phyloP scores from a whole-genome alignment of 176 grass and related monocot species.

The Bonia amplexicaulis region DNA sequence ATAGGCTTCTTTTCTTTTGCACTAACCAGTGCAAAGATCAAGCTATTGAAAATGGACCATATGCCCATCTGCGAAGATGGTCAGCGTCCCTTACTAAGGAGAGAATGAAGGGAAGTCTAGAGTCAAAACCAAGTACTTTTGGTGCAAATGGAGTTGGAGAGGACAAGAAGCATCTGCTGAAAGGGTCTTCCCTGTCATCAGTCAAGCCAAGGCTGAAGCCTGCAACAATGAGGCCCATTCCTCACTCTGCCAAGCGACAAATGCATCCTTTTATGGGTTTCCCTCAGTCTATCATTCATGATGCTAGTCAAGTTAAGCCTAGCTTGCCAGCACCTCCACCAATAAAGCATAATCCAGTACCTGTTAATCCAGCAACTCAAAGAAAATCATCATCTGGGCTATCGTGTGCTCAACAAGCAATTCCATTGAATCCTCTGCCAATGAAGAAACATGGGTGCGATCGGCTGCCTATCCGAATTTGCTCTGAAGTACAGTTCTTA shows the following conservation, averaged over 20 bases:
- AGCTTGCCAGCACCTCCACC: conserved; percentile 22
- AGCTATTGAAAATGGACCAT: conserved; percentile 1
- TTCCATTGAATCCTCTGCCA: conserved; percentile 58
- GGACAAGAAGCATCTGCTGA: not conserved
- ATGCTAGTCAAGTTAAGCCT: conserved; percentile 25
- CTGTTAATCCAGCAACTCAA: conserved; percentile 12
- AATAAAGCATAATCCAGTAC: conserved; percentile 33
- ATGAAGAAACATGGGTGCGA: conserved; percentile 73
- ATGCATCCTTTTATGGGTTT: conserved; percentile 41
- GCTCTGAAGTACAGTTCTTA: conserved; percentile 47
- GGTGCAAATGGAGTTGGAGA: conserved; percentile 16
- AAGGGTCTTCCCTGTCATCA: conserved; percentile 8
- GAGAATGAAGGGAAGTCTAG: conserved; percentile 12
- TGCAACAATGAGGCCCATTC: conserved; percentile 64
- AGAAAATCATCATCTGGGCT: conserved; percentile 39
- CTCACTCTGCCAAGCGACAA: conserved; percentile 38
- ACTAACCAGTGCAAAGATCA: conserved; percentile 26
- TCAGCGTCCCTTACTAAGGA: conserved; percentile 41
- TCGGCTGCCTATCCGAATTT: conserved; percentile 39
- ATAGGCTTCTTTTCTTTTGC: conserved; percentile 68
- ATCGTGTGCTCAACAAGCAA: not conserved
- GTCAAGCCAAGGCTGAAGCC: conserved; percentile 28
- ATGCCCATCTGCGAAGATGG: conserved; percentile 34
- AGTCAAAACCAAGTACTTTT: conserved; percentile 21
- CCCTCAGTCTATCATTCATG: conserved; percentile 3